A percentile compares a stretch with the other conserved stretches of the same genome.
These are phyloP conservation scores for Quercus mongolica DNA, from an alignment of 306 rosid species.

Conservation along the genomic window DNA sequence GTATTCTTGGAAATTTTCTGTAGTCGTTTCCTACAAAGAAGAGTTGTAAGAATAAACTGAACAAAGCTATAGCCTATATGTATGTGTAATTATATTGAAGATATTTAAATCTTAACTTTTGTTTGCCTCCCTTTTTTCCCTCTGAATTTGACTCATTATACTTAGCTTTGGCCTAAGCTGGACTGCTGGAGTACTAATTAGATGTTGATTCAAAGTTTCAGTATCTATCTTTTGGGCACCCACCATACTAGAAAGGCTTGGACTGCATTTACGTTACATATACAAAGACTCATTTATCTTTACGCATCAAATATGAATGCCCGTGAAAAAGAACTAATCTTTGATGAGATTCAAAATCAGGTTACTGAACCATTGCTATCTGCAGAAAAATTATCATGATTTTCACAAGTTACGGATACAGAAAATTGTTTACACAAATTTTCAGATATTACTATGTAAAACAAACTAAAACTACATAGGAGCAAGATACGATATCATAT, in stretches of 20 bases:
- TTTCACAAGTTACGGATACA: neutral
- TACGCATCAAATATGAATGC: neutral
- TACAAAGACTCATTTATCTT: neutral
- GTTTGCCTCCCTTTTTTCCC: neutral
- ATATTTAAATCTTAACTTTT: neutral
- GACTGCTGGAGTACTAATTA: neutral
- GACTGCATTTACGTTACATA: conserved; percentile 58
- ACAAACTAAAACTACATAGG: neutral
- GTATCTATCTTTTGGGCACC: conserved; percentile 95
- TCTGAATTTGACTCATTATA: neutral
- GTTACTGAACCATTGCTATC: neutral
- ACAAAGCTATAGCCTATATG: too few relatives aligned
- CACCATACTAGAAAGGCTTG: conserved; percentile 88
- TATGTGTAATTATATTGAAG: too few relatives aligned
- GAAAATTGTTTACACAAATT: neutral
- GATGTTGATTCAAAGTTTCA: conserved; percentile 27
- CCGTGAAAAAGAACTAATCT: neutral
- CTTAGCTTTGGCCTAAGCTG: neutral
- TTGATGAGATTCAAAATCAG: neutral
- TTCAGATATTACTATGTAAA: neutral
- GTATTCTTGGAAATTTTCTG: neutral
- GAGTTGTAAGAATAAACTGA: too few relatives aligned
- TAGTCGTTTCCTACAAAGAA: neutral
- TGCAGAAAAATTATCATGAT: neutral
- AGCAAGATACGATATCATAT: neutral